Evolutionary conservation across 2,329 filamentous ascomycete genomes (phyloP).

Genomic region (Trematosphaeria pertusa): DNA sequence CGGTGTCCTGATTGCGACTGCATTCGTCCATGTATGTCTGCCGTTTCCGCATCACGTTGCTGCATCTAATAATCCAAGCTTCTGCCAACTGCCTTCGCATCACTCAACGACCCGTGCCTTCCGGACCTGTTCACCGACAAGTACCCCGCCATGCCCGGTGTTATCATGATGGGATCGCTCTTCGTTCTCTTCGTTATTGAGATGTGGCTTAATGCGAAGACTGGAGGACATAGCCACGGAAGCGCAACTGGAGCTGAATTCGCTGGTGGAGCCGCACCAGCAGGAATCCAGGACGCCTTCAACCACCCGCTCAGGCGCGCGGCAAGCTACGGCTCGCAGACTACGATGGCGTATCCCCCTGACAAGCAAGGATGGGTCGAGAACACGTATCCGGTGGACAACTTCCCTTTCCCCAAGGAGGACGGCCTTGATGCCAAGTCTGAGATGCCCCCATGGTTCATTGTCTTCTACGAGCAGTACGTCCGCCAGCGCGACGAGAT

Average conservation of each 20-base stretch:
- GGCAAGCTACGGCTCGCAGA: conserved; percentile 46
- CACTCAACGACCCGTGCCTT: conserved; percentile 57
- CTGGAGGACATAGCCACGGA: conserved; percentile 65
- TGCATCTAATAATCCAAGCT: conserved; percentile 51
- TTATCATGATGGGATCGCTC: conserved; percentile 70
- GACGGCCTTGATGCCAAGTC: conserved; percentile 40
- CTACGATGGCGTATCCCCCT: conserved; percentile 41
- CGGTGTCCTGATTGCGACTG: conserved; percentile 84
- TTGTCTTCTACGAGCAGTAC: conserved; percentile 69
- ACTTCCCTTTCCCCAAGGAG: conserved; percentile 39
- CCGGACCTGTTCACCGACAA: conserved; percentile 66
- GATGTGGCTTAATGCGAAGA: conserved; percentile 67
- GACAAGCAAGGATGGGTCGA: conserved; percentile 46
- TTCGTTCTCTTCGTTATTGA: conserved; percentile 69
- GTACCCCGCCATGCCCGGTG: conserved; percentile 68
- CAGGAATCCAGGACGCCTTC: conserved; percentile 39
- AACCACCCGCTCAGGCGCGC: conserved; percentile 37
- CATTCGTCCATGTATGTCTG: conserved; percentile 76
- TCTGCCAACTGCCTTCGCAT: conserved; percentile 65
- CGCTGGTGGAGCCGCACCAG: conserved; percentile 23
- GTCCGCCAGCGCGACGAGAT: conserved; percentile 67
- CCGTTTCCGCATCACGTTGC: too few species aligned
- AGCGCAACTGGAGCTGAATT: conserved; percentile 58
- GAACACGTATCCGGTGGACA: conserved; percentile 34
- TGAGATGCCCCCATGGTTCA: conserved; percentile 67